These are phyloP conservation scores for Asterionellopsis glacialis DNA, from an alignment of 108 stramenopile species.

Conservation along the genomic window DNA sequence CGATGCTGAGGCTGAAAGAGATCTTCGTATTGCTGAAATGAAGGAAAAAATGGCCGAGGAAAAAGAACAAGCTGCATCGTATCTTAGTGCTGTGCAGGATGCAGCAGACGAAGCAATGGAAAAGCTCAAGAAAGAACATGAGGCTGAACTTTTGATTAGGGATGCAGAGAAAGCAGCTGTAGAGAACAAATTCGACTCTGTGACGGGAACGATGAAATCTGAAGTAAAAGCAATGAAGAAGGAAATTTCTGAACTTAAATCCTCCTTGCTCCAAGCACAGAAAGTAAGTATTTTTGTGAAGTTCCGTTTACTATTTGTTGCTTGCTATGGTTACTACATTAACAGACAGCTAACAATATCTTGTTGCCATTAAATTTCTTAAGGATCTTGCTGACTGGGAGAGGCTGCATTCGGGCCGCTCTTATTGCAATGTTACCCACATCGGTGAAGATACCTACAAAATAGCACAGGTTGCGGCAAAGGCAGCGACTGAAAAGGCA, in stretches of 20 bases:
- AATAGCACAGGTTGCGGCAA: not conserved
- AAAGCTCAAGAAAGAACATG: slow-evolving; percentile 8
- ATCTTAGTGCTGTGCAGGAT: slow-evolving; percentile 5
- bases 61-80: not conserved
- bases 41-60: slow-evolving; percentile 12
- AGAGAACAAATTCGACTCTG: not conserved
- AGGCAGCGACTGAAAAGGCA: not conserved
- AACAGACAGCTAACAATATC: too few species aligned
- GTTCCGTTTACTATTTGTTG: too few species aligned
- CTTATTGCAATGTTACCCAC: slow-evolving; percentile 13
- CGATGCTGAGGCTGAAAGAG: slow-evolving; percentile 8
- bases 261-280: too few species aligned
- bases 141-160: not conserved
- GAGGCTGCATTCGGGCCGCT: not conserved
- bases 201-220: not conserved
- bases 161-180: not conserved
- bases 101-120: slow-evolving; percentile 5
- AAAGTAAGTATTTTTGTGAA: too few species aligned
- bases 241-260: too few species aligned
- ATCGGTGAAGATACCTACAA: slow-evolving; percentile 7
- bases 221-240: too few species aligned
- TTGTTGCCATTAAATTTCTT: not conserved
- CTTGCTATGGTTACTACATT: too few species aligned
- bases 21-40: slow-evolving; percentile 5
- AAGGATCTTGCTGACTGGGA: slow-evolving; percentile 7